Percentiles rank a stretch among this genome's conserved stretches.
Conservation (phyloP, 805 yeast genomes). For the Tetrapisispora namnaoensis region DNA sequence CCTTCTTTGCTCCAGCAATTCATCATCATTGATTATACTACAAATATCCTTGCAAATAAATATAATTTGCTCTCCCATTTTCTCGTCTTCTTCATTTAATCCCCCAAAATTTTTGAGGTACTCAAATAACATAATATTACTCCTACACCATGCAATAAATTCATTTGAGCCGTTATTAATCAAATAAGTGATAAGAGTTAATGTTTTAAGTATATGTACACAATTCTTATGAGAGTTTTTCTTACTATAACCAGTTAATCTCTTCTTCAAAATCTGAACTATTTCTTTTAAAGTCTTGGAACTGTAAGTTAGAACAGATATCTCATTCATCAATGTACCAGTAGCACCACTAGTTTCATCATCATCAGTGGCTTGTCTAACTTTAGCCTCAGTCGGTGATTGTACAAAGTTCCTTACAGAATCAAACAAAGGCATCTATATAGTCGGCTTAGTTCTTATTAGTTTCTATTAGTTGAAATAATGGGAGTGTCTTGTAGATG, state of each 20-base stretch:
- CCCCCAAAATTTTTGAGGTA: slow-evolving; percentile 28
- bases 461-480: not conserved
- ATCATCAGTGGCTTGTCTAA: slow-evolving; percentile 39
- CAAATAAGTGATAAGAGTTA: slow-evolving; percentile 43
- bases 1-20: slow-evolving; percentile 19
- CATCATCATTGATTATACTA: slow-evolving; percentile 26
- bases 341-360: slow-evolving; percentile 48
- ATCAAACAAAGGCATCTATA: slow-evolving; percentile 21
- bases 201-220: slow-evolving; percentile 37
- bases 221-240: slow-evolving; percentile 28
- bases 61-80: slow-evolving; percentile 33
- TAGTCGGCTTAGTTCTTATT: too few relatives aligned
- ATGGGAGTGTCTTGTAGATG: too few relatives aligned
- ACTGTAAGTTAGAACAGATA: slow-evolving; percentile 38
- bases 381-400: slow-evolving; percentile 30
- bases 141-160: slow-evolving; percentile 39
- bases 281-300: slow-evolving; percentile 33
- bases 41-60: slow-evolving; percentile 31
- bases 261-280: slow-evolving; percentile 32
- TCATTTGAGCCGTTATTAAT: slow-evolving; percentile 45
- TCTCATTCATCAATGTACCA: slow-evolving; percentile 43
- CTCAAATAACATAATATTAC: slow-evolving; percentile 23
- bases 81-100: slow-evolving; percentile 25
- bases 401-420: slow-evolving; percentile 26
- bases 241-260: slow-evolving; percentile 25